Base-by-base conservation (phyloP, 257 asterid species). In the Przewalskia tangutica region DNA sequence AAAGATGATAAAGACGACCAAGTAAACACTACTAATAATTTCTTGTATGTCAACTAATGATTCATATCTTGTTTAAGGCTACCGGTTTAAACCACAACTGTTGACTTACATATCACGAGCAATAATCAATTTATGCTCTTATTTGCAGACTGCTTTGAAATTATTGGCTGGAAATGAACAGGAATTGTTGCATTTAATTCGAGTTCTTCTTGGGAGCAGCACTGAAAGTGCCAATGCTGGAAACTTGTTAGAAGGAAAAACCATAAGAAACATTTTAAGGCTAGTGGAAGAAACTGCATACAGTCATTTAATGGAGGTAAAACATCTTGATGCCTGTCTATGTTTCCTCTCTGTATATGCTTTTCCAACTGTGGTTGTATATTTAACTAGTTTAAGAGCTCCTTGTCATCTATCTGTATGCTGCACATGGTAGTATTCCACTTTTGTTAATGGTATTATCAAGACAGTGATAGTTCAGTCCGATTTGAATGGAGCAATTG, bases 231-330 rank as follows among this genome's bases (percentile, higher is more conserved):
- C 76, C 55, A 53, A 27, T 8, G 91, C 91, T 58, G 94, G 87
- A 80, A 85, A 86, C 81, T 81, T 87, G 77, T 84, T 88, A 58
- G 90, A 88, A 85, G 89, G 16, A 36, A 81, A 81, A 34, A 81
- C 84, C 7, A 86, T 70, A 63, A 81, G 85, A 86, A 89, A 88
- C 50, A 78, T 91, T 84, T 82, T 86, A 55, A 85, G 85, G 82
- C 86, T 88, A 42, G 89, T 92, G 86, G 97, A 90, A 85, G 97
- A 94, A 84, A 91, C 88, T 87, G 97, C 97, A 20, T 94, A 81
- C 88, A 92, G 98, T 89, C 98, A 90, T 88, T 90, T 96, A 87
- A 91, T 96, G 98, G 99, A 96, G 99, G 99, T 96, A 81, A 82
- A 88, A 48, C 44, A 68, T 66, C 12, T 80, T 50, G 27, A 20